Evolutionary conservation across 2,329 filamentous ascomycete species (phyloP), one percentile per base, ranked within the genome.

Genomic region (Alternaria brassicicola): DNA sequence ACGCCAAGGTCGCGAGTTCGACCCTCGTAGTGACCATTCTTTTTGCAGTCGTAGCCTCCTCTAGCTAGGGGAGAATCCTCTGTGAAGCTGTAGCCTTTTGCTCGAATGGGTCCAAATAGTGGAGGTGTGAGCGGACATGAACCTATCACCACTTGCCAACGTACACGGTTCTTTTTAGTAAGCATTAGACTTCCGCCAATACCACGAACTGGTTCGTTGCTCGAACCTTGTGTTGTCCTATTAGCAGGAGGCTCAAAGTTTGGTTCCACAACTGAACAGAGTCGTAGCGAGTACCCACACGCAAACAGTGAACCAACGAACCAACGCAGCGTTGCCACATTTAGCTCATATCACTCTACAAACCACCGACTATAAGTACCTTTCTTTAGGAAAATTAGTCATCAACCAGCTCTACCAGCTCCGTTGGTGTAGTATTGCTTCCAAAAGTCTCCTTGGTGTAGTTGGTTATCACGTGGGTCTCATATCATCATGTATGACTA

Each of bases 1-100:
- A 61, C 58, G 58, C 58, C 58, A 61, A 61, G 58, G 58, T 61
- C 58, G 58, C 50, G 58, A 48, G 58, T 61, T 61, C 58, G 58
- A 61, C 58, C 58, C 58, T 48, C 58, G 50, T 61, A 61, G 49
- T 61, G 58, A 61, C 58, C 58, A 61, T 52, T 42, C 12, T 57
- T 60, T 60, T 60, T 57, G 58, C 35, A 12, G 10, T n/a, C 6
- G 8, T 13, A 31, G 25, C 4, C 13, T 21, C 30, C 30, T 33
- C 9, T 19, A 19, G 17, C 38, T 4, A 10, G 1, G 19, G 25
- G 21, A n/a, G 33, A 23, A 9, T 30, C 38, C 17, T 8, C 10
- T 8, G 39, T 39, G 26, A 26, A n/a, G 3, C 45, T 39, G 13
- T 31, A n/a, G 13, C 17, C 46, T 51, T 51, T 51, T 47, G 55